A percentile compares a stretch with the other conserved stretches of the same genome.
Evolutionary conservation across 768 basidiomycete species (phyloP).

Genomic region (Tricholoma hemisulphureum): DNA sequence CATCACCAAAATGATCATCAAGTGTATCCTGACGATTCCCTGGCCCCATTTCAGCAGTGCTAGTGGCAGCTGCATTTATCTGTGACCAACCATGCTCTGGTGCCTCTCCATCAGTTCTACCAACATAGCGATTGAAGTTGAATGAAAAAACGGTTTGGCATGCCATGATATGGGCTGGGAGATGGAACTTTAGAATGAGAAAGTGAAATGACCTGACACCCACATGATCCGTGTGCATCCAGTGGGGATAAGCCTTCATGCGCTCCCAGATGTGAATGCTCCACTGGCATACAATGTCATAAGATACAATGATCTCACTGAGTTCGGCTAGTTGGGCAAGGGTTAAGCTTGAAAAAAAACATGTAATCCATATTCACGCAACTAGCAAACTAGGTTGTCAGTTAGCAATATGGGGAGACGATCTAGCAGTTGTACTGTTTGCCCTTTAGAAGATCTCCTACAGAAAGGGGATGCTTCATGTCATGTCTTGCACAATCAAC

Average conservation of each 20-base stretch:
- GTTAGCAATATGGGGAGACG: background rate
- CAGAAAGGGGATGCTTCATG: background rate
- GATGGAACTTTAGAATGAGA: background rate
- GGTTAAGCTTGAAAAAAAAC: background rate
- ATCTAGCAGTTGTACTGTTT: background rate
- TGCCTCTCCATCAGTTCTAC: slow-evolving; percentile 5
- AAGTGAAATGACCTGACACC: background rate
- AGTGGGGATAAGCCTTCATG: background rate
- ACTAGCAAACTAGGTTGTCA: background rate
- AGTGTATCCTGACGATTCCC: slow-evolving; percentile 23
- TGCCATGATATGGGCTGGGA: slow-evolving; percentile 1
- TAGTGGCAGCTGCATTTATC: slow-evolving; percentile 13
- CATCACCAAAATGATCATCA: slow-evolving; percentile 21
- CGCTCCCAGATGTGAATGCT: background rate
- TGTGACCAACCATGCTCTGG: slow-evolving; percentile 1
- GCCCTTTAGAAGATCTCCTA: background rate
- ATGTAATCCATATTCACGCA: slow-evolving; percentile 8
- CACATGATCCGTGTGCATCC: background rate
- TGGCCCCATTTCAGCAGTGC: slow-evolving; percentile 35
- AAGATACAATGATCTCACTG: background rate
- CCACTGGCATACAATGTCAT: slow-evolving; percentile 3
- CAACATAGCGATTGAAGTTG: background rate
- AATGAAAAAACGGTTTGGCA: slow-evolving; percentile 4
- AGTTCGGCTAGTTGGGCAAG: background rate
- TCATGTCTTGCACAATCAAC: slow-evolving; percentile 2